Evolutionary conservation across 2,329 filamentous ascomycete species (phyloP).

Genomic region (Davidsoniella eucalypti): DNA sequence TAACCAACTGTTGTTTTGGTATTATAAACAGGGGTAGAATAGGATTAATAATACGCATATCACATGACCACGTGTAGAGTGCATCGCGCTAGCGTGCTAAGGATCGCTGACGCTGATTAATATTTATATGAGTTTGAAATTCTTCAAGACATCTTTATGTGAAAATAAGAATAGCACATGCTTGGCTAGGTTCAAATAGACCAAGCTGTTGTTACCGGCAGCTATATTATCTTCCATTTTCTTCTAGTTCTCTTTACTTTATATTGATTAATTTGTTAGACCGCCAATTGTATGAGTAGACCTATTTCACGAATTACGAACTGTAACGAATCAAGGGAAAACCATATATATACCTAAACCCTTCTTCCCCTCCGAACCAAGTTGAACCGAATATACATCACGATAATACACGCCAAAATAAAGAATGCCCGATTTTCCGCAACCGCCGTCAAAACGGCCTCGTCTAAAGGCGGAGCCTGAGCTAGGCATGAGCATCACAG

Average conservation of each 20-base stretch:
- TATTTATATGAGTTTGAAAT: too few species aligned
- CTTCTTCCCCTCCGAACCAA: neutral
- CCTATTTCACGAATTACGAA: slow-evolving; percentile 1
- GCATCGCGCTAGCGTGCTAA: slow-evolving; percentile 4
- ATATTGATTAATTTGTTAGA: neutral
- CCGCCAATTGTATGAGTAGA: neutral
- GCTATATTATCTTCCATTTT: neutral
- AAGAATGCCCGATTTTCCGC: neutral
- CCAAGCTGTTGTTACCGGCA: too few species aligned
- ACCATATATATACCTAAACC: neutral
- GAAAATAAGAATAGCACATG: too few species aligned
- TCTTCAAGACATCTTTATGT: too few species aligned
- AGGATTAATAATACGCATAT: neutral
- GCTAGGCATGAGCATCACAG: neutral
- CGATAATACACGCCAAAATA: neutral
- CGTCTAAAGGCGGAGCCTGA: slow-evolving; percentile 1
- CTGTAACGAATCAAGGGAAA: neutral
- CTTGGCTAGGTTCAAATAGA: too few species aligned
- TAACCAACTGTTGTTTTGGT: too few species aligned
- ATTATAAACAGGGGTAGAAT: neutral
- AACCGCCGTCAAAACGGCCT: slow-evolving; percentile 8
- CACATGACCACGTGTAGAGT: slow-evolving; percentile 12
- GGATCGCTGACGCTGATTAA: neutral
- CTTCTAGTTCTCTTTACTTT: neutral
- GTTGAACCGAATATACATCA: neutral